These are phyloP conservation scores for Trichoderma erinaceum DNA, from an alignment of 495 filamentous ascomycete species.

Conservation along the genomic window DNA sequence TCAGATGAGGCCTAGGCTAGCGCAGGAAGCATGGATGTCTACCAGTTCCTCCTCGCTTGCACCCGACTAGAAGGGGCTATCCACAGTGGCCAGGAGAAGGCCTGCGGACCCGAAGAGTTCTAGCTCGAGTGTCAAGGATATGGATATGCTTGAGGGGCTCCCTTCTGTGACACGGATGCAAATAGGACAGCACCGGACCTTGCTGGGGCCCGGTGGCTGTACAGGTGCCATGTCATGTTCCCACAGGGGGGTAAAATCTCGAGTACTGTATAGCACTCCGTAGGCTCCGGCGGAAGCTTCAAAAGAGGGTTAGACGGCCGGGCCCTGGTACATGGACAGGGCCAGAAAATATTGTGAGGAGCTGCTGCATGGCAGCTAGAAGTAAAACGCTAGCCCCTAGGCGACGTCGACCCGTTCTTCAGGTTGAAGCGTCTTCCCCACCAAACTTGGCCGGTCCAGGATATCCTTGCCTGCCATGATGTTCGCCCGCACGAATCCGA, in stretches of 20 bases:
- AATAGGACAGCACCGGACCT: too few species aligned
- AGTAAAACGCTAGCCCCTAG: constrained; percentile 12
- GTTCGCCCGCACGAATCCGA: constrained; percentile 9
- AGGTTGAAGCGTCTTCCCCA: constrained; percentile 8
- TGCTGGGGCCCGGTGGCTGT: not conserved
- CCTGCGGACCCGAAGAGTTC: not conserved
- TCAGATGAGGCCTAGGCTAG: constrained; percentile 1
- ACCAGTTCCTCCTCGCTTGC: constrained; percentile 11
- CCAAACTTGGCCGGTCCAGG: not conserved
- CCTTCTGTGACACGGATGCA: constrained; percentile 6
- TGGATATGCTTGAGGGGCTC: not conserved
- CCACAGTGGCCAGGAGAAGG: constrained; percentile 9
- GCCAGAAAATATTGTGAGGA: not conserved
- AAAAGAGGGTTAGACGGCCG: not conserved
- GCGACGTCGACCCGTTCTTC: constrained; percentile 6
- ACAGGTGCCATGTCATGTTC: not conserved
- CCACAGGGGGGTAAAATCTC: not conserved
- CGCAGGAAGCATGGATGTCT: not conserved
- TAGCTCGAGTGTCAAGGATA: constrained; percentile 7
- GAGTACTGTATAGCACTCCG: not conserved
- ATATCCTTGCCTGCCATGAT: constrained; percentile 14
- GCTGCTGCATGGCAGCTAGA: constrained; percentile 11
- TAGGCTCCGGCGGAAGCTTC: constrained; percentile 8
- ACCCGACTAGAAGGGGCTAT: constrained; percentile 6
- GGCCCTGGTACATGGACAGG: not conserved